These are phyloP conservation scores for Nicotiana tabacum DNA, from an alignment of 257 asterid genomes.

Conservation along the genomic window DNA sequence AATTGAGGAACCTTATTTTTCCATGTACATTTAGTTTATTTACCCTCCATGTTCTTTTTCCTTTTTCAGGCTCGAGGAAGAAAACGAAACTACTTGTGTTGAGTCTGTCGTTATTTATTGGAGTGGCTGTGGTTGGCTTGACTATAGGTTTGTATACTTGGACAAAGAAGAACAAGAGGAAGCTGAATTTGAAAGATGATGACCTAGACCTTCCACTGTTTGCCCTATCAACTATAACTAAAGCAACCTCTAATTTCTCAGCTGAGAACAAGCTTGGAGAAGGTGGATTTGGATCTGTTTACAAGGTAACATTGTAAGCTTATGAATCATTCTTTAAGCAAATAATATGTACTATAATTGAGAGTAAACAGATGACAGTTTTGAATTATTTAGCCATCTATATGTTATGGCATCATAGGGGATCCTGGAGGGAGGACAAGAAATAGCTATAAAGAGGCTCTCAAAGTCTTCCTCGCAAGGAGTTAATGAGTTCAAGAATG, in stretches of 20 bases:
- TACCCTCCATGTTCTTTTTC: neutral
- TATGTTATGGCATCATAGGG: slow-evolving; percentile 14
- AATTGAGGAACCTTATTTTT: neutral
- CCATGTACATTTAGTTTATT: neutral
- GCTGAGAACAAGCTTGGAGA: slow-evolving; percentile 22
- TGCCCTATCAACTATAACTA: slow-evolving; percentile 11
- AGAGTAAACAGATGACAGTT: no score
- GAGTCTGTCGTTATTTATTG: neutral
- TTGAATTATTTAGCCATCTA: neutral
- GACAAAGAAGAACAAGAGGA: neutral
- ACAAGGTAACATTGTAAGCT: slow-evolving; percentile 17
- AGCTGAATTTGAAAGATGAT: neutral
- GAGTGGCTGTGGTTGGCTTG: neutral
- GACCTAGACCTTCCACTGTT: slow-evolving; percentile 19
- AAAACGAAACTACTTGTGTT: neutral
- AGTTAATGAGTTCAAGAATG: slow-evolving; percentile 30
- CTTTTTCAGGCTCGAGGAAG: neutral
- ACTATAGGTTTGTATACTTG: neutral
- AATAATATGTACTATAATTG: no score
- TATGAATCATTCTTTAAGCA: neutral
- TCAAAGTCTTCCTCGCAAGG: slow-evolving; percentile 32
- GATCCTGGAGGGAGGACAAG: slow-evolving; percentile 15
- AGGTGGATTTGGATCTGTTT: slow-evolving; percentile 31
- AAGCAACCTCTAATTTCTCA: slow-evolving; percentile 26
- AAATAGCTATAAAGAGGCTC: slow-evolving; percentile 36